A percentile compares a stretch with the other conserved stretches of the same genome.
phyloP scores from a whole-genome alignment of 1,284 basidiomycete species.

The Trichosporon faecale region DNA sequence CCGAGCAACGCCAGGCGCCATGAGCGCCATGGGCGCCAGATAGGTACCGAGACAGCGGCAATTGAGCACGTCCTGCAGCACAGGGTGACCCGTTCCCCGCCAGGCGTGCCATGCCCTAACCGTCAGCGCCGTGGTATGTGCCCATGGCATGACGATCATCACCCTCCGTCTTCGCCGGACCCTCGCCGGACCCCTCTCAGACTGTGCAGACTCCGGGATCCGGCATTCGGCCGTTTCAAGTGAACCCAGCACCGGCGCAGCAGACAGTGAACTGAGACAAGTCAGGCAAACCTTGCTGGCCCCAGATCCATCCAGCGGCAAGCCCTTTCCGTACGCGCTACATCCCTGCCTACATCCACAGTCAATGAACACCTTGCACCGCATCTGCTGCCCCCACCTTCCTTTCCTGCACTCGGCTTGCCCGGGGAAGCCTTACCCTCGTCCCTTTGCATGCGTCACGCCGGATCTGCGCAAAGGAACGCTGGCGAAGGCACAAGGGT shows the following conservation, averaged over 20 bases:
- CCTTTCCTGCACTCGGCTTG: background rate
- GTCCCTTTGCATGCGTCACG: background rate
- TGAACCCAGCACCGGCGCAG: background rate
- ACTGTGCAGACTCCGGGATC: no score
- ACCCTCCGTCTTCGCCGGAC: background rate
- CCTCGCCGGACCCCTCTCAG: background rate
- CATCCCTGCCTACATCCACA: background rate
- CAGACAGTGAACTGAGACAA: background rate
- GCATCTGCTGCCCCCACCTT: background rate
- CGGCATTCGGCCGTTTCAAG: background rate
- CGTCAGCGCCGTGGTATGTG: background rate
- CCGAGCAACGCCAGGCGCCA: background rate
- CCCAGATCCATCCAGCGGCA: background rate
- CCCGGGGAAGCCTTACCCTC: background rate
- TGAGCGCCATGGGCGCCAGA: background rate
- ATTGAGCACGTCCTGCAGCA: background rate
- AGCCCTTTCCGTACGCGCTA: background rate
- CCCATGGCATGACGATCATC: background rate
- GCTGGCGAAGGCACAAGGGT: background rate
- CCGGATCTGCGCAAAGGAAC: background rate
- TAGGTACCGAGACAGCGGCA: background rate
- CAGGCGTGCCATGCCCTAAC: background rate
- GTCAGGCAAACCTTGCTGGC: background rate
- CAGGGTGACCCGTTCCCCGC: background rate
- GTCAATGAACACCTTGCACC: background rate